Evolutionary conservation across 352 stramenopile species (phyloP), one percentile per base, ranked within the genome.

Genomic region (Peronospora belbahrii): DNA sequence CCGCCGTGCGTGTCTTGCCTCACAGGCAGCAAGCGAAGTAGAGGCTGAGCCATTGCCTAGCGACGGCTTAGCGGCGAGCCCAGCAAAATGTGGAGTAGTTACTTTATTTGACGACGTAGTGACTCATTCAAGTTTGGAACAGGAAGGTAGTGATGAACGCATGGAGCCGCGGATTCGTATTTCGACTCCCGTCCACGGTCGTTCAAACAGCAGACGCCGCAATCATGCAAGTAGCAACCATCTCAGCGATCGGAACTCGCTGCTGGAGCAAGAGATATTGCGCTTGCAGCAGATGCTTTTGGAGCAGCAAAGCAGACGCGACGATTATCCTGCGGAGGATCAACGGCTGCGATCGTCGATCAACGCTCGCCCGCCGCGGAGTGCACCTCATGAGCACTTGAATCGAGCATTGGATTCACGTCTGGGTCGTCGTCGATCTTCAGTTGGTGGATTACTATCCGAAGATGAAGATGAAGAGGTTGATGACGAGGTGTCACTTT

Each of bases 261-360:
- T 73, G 17, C 45, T 87, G 3, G 74, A 85, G 39, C 69, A 70
- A 42, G 78, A 89, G 48, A 87, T 89, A 30, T 42, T 87, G 51
- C 74, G 78, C 7, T 62, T 89, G n/a, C 75, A 87, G 48, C 65
- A 83, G 23, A 70, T 89, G 55, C 71, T 89, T 10, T 44, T 80
- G 7, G 63, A 86, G 31, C 77, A 82, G 33, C 51, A 59, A 35
- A 74, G 62, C 23, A 57, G 35, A 17, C 54, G 18, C 20, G 32
- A 43, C 1, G 22, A 24, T 14, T 22, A 14, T 36, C 41, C 59
- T 44, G 24, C 28, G 15, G 51, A 42, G n/a, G 44, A 64, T 15
- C 47, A 59, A 39, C 39, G 39, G 10, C 42, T 36, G 2, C 59
- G 48, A 11, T 54, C 59, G 10, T 68, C 44, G 23, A 54, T 36